Base-by-base conservation (phyloP, 345 rosid species). In the Dimocarpus longan region DNA sequence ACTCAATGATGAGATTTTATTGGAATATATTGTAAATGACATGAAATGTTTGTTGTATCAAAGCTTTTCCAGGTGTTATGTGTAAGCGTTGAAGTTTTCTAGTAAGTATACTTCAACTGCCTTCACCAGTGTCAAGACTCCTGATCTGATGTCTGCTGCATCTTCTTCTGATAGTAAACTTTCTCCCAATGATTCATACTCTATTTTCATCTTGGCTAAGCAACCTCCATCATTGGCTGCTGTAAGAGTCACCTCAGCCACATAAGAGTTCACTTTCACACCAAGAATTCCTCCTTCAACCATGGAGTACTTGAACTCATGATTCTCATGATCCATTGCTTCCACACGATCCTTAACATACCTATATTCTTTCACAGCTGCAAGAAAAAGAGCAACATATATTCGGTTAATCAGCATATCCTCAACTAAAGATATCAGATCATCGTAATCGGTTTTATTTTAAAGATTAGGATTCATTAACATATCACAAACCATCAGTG, bases 401-500 rank as follows among this genome's bases (percentile, higher is more conserved):
- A 32, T 32, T 32, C 37, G 37, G 37, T 32, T 32, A 32, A 32
- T 32, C 3, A 32, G 37, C 37, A 32, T 32, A 32, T 32, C 37
- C 1, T 32, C 37, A 32, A 32, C 2, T 32, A 3, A 32, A 32
- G 37, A 32, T 37, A 32, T 39, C 37, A 60, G 26, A 60, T 60
- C 22, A 21, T 19, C 26, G 19, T 60, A 10, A n/a, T 60, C 21
- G 21, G 21, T 6, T n/a, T n/a, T 9, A 32, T 3, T 22, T 0
- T 0, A 8, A 2, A 24, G 66, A 62, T 62, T 62, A 2, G 10
- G 24, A 57, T 10, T 40, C 46, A 8, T 46, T 11, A 8, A 46
- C 2, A 24, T 37, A 19, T 39, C 1, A 66, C 73, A 39, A 28
- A 81, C 85, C 83, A 28, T 83, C 78, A 21, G 71, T 78, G 16